These are phyloP conservation scores for Gossypium ekmanianum DNA, from an alignment of 345 rosid species.

Conservation along the genomic window DNA sequence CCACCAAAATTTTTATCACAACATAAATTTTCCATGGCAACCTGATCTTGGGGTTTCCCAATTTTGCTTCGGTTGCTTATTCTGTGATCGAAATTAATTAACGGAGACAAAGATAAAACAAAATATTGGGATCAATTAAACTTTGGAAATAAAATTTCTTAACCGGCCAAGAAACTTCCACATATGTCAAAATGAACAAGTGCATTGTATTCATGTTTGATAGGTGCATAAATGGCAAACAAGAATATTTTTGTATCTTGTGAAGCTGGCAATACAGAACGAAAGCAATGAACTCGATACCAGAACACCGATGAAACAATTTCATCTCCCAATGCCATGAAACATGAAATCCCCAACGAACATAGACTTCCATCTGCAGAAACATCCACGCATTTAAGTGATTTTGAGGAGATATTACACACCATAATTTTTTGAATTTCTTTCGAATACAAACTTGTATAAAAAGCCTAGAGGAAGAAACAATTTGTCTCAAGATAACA, in stretches of 20 bases:
- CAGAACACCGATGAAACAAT: background rate
- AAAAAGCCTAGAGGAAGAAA: too few species aligned
- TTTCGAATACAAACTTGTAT: too few species aligned
- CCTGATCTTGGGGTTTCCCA: too few species aligned
- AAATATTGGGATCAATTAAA: too few species aligned
- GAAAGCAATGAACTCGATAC: background rate
- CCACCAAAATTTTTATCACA: too few species aligned
- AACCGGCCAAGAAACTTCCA: too few species aligned
- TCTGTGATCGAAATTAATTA: too few species aligned
- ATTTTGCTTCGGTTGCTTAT: too few species aligned
- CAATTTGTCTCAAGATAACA: too few species aligned
- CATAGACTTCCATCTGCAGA: background rate
- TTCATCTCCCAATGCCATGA: background rate
- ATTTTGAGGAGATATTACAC: background rate
- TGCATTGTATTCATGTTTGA: background rate
- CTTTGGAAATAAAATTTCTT: too few species aligned
- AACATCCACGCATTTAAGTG: background rate
- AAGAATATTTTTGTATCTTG: background rate
- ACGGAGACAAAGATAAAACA: too few species aligned
- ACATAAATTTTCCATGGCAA: too few species aligned
- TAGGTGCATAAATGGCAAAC: background rate
- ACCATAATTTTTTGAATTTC: background rate
- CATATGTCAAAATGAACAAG: background rate
- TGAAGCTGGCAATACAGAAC: background rate
- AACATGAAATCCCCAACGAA: background rate